These are phyloP conservation scores for Alternaria metachromatica DNA, from an alignment of 2,329 filamentous ascomycete genomes.

Conservation along the genomic window DNA sequence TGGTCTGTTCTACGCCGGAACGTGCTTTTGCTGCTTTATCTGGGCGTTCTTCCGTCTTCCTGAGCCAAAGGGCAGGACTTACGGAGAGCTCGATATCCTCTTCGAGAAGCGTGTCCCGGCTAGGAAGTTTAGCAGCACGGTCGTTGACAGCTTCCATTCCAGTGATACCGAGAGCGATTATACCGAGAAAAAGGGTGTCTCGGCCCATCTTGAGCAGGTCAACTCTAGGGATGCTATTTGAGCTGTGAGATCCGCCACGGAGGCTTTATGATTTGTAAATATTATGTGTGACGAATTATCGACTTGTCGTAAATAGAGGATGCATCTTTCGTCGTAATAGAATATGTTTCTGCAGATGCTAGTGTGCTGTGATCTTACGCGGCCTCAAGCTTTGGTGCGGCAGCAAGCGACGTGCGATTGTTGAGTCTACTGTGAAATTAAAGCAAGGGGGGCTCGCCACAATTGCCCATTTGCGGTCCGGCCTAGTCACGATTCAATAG, in stretches of 20 bases:
- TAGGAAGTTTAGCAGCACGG: constrained; percentile 37
- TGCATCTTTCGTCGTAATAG: not conserved
- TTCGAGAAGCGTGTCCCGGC: constrained; percentile 65
- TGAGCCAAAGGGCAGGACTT: constrained; percentile 79
- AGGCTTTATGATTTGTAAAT: constrained; percentile 4
- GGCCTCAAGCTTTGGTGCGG: not conserved
- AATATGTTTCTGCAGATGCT: not conserved
- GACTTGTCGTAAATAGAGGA: constrained; percentile 1
- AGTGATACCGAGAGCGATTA: constrained; percentile 26
- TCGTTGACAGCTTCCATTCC: constrained; percentile 34
- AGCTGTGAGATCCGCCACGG: not conserved
- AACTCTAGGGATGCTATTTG: constrained; percentile 17
- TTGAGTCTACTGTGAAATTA: not conserved
- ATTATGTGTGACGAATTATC: not conserved
- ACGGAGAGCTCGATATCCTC: constrained; percentile 82
- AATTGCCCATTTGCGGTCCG: not conserved
- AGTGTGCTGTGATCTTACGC: not conserved
- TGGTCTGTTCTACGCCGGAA: constrained; percentile 85
- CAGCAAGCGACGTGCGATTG: not conserved
- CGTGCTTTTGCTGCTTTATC: constrained; percentile 77
- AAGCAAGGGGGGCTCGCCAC: not conserved
- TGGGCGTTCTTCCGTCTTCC: constrained; percentile 83
- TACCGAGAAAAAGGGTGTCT: constrained; percentile 31
- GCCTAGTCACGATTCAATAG: not conserved
- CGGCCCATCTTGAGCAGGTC: constrained; percentile 36